phyloP scores from a whole-genome alignment of 73 alveolate species.

The Stentor coeruleus region DNA sequence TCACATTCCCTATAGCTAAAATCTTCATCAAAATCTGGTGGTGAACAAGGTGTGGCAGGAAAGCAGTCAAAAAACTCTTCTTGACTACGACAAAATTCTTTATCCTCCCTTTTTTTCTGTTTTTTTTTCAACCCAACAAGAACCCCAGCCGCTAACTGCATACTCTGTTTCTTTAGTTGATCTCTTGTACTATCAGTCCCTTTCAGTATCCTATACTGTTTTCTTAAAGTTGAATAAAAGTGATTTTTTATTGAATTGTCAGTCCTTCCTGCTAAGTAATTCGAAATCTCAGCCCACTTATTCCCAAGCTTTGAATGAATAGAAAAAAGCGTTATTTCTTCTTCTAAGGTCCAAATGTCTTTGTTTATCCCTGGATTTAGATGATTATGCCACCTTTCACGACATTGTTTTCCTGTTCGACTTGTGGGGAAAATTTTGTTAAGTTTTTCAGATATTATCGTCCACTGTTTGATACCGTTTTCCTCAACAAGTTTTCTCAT shows the following conservation, averaged over 20 bases:
- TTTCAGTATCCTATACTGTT: conserved; percentile 67
- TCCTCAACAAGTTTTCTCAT: conserved; percentile 31
- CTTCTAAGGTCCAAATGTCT: conserved; percentile 67
- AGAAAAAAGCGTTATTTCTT: conserved; percentile 61
- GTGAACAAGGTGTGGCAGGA: background rate
- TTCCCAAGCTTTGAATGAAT: conserved; percentile 77
- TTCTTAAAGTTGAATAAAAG: conserved; percentile 78
- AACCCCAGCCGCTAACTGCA: background rate
- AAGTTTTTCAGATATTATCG: conserved; percentile 38
- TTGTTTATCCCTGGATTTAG: conserved; percentile 71
- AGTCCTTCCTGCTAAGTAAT: too few relatives aligned
- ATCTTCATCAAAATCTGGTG: background rate
- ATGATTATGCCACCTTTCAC: conserved; percentile 86
- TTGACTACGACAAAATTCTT: background rate
- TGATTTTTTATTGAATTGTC: conserved; percentile 81
- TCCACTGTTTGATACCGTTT: conserved; percentile 43
- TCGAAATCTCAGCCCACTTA: conserved; percentile 88
- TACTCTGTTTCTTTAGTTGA: background rate
- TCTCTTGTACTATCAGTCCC: conserved; percentile 7
- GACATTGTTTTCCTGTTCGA: conserved; percentile 80
- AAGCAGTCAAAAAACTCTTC: background rate
- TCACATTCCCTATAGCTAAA: background rate
- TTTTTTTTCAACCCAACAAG: background rate
- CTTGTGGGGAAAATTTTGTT: background rate
- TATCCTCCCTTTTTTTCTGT: background rate